Percentiles rank a stretch among this genome's conserved stretches.
Conservation (phyloP, 768 basidiomycete genomes). For the Mycena galericulata region DNA sequence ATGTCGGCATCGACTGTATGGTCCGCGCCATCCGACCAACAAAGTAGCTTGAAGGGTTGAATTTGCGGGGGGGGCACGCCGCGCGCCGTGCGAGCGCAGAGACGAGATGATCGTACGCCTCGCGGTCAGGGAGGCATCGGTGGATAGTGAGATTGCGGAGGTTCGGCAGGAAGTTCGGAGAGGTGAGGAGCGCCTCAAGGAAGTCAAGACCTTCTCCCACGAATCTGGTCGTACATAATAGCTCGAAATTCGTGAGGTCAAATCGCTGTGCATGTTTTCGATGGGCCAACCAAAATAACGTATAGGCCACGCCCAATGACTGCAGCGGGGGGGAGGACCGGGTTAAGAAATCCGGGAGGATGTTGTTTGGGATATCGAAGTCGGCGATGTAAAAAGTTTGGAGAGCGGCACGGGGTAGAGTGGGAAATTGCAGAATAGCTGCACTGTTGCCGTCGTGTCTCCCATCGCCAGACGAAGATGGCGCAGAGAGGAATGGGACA, state of each 20-base stretch:
- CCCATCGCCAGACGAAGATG: too few relatives aligned
- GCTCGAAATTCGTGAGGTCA: slow-evolving; percentile 2
- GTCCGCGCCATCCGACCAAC: background rate
- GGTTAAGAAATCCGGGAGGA: background rate
- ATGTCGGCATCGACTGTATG: too few relatives aligned
- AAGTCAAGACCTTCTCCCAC: background rate
- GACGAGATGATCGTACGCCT: background rate
- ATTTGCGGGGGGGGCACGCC: background rate
- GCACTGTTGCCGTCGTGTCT: background rate
- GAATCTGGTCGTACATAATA: background rate
- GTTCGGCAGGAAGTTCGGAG: background rate
- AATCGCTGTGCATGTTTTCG: background rate
- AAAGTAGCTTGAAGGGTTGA: background rate
- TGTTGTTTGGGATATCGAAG: background rate
- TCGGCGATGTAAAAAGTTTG: background rate
- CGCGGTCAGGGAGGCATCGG: background rate
- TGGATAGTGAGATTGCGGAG: background rate
- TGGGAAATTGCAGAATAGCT: background rate
- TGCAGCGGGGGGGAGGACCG: background rate
- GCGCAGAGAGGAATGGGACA: too few relatives aligned
- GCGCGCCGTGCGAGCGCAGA: background rate
- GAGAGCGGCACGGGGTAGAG: slow-evolving; percentile 5
- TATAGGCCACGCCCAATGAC: background rate
- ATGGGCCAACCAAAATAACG: background rate
- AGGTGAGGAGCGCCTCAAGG: background rate